A percentile compares a stretch with the other conserved stretches of the same genome.
phyloP scores from a whole-genome alignment of 768 basidiomycete species.

The Phanerodontia chrysosporium region DNA sequence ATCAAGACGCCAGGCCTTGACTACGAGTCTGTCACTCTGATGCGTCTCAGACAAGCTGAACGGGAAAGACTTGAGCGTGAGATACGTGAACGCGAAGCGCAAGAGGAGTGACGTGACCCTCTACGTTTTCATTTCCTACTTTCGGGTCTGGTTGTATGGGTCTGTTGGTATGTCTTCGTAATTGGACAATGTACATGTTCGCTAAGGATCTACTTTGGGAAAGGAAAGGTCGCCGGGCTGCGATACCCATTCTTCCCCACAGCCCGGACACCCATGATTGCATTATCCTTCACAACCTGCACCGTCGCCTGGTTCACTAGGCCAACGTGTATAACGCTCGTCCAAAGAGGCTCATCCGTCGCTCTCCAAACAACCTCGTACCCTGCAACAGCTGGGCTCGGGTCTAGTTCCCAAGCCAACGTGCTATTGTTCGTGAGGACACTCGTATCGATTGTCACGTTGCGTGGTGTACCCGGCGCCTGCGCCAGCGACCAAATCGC shows the following conservation, averaged over 20 bases:
- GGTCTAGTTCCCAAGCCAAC: conserved; percentile 40
- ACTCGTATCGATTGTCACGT: conserved; percentile 42
- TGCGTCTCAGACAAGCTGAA: conserved; percentile 81
- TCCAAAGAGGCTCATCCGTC: conserved; percentile 44
- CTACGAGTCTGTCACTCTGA: conserved; percentile 75
- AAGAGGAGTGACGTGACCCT: conserved; percentile 12
- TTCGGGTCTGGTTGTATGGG: too few species aligned
- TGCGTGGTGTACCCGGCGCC: conserved; percentile 50
- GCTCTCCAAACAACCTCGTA: conserved; percentile 53
- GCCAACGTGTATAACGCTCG: conserved; percentile 46
- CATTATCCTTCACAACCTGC: conserved; percentile 47
- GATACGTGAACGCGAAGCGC: conserved; percentile 65
- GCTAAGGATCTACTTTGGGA: conserved; percentile 14
- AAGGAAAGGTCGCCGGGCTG: conserved; percentile 42
- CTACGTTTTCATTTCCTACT: neutral
- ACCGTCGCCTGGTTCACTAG: conserved; percentile 38
- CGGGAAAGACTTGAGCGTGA: conserved; percentile 72
- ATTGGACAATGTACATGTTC: neutral
- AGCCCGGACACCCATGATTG: conserved; percentile 42
- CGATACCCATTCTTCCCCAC: conserved; percentile 49
- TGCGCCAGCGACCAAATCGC: conserved; percentile 53
- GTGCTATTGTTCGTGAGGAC: conserved; percentile 53
- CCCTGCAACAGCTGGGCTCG: conserved; percentile 33
- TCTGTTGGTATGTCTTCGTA: conserved; percentile 1
- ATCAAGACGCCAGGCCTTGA: conserved; percentile 42